Base-by-base conservation (phyloP, 2,329 filamentous ascomycete genomes). In the Trichoderma endophyticum region DNA sequence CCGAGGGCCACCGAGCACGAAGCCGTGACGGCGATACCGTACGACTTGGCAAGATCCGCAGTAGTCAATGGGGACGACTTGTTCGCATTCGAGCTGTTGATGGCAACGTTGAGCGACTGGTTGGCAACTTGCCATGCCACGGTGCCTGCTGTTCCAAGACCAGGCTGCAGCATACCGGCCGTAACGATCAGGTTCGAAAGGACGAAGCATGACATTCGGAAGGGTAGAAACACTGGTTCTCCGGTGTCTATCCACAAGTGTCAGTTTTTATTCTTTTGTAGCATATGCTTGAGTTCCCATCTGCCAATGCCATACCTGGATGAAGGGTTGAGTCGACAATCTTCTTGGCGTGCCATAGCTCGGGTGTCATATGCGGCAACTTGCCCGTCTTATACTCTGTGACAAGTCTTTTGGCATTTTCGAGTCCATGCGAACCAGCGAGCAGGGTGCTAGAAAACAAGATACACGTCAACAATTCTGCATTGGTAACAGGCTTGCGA, bases 51-150 rank as follows among this genome's bases (percentile, higher is more conserved):
- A 74, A 99, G 91, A 76, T 93, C 93, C 26, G 89, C 89, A 72
- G 90, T 92, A 24, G 93, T 92, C 74, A 98, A 88, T 1, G 95
- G 94, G 3, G 94, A 95, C 51, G 94, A 97, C 83, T 99, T 99
- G 88, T 99, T 99, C 74, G 95, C 94, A 82, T 99, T 99, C 79
- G 95, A 93, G 81, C 90, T 94, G 87, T 99, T 99, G 87, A 99
- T 95, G 76, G 94, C 95, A 32, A 99, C 96, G 81, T 99, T 99
- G 77, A 99, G 91, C 14, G 95, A 98, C 85, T 99, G 96, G 83
- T 99, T 99, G 76, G 93, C 90, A 72, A 98, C 90, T 84, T 99
- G 96, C 96, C 96, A 99, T 75, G 92, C 91, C 48, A 98, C 86
- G 6, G 94, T 98, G 67, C 95, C 96, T 56, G 88, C 88, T 59